Conservation (phyloP, 176 grass and related monocot genomes). For the Bonia amplexicaulis region DNA sequence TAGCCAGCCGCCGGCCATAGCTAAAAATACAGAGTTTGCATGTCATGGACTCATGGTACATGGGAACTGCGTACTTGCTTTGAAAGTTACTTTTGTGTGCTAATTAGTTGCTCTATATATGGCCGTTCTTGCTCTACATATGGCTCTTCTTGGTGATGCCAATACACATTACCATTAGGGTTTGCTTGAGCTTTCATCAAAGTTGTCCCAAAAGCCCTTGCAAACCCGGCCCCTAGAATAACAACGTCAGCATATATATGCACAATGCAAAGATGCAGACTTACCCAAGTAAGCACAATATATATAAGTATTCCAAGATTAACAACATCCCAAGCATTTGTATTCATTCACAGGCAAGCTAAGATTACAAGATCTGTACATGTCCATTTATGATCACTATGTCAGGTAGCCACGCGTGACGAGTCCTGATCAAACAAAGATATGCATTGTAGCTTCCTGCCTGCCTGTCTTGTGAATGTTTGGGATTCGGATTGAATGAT, state of each 20-base stretch:
- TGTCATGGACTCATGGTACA: slow-evolving; percentile 17
- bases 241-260: slow-evolving; percentile 27
- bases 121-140: background rate
- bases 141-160: background rate
- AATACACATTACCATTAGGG: slow-evolving; percentile 27
- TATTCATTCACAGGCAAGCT: background rate
- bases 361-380: background rate
- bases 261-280: slow-evolving; percentile 25
- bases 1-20: slow-evolving; percentile 3
- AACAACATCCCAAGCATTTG: background rate
- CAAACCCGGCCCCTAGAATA: slow-evolving; percentile 32
- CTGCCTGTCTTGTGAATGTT: slow-evolving; percentile 19
- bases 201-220: slow-evolving; percentile 38
- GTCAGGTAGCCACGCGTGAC: slow-evolving; percentile 1
- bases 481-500: slow-evolving; percentile 37
- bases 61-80: slow-evolving; percentile 1
- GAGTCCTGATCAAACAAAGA: slow-evolving; percentile 29
- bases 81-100: slow-evolving; percentile 29
- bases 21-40: slow-evolving; percentile 18
- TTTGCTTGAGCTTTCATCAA: slow-evolving; percentile 50
- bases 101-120: slow-evolving; percentile 18
- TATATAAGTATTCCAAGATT: background rate
- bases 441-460: slow-evolving; percentile 15
- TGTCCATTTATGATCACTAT: slow-evolving; percentile 24
- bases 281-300: background rate